phyloP scores from a whole-genome alignment of 805 yeast species.

The Ogataea paraovalis region DNA sequence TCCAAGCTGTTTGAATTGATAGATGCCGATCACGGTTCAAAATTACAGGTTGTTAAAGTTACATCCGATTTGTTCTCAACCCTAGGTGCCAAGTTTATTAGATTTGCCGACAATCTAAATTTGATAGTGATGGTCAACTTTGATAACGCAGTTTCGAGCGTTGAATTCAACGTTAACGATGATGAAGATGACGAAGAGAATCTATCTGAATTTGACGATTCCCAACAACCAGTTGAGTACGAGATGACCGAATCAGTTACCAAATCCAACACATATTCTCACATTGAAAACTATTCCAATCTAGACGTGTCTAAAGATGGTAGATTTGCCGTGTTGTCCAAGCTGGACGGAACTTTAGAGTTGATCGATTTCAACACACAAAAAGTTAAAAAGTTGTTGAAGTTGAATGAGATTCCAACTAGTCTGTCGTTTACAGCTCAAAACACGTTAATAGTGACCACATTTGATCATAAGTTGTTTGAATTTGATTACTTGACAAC shows the following conservation, averaged over 20 bases:
- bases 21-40: slow-evolving; percentile 31
- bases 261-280: slow-evolving; percentile 14
- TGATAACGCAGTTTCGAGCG: slow-evolving; percentile 48
- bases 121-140: slow-evolving; percentile 48
- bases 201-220: slow-evolving; percentile 37
- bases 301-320: slow-evolving; percentile 46
- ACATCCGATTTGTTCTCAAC: slow-evolving; percentile 38
- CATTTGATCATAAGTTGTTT: slow-evolving; percentile 69
- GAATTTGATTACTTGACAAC: slow-evolving; percentile 50
- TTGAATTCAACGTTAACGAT: slow-evolving; percentile 36
- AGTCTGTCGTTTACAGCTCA: slow-evolving; percentile 51
- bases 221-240: slow-evolving; percentile 28
- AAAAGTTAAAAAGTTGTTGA: slow-evolving; percentile 44
- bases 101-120: slow-evolving; percentile 42
- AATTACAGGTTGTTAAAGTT: slow-evolving; percentile 48
- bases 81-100: slow-evolving; percentile 53
- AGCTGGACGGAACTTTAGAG: slow-evolving; percentile 66
- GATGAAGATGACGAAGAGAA: slow-evolving; percentile 34
- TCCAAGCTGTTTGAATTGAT: slow-evolving; percentile 65
- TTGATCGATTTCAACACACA: slow-evolving; percentile 32
- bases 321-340: slow-evolving; percentile 49
- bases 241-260: slow-evolving; percentile 26
- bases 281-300: slow-evolving; percentile 48
- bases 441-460: slow-evolving; percentile 53
- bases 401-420: slow-evolving; percentile 56